Percentiles rank a stretch among this genome's conserved stretches.
Conservation (phyloP, 371 early-diverging fungal species). For the Nosema muscidifuracis region DNA sequence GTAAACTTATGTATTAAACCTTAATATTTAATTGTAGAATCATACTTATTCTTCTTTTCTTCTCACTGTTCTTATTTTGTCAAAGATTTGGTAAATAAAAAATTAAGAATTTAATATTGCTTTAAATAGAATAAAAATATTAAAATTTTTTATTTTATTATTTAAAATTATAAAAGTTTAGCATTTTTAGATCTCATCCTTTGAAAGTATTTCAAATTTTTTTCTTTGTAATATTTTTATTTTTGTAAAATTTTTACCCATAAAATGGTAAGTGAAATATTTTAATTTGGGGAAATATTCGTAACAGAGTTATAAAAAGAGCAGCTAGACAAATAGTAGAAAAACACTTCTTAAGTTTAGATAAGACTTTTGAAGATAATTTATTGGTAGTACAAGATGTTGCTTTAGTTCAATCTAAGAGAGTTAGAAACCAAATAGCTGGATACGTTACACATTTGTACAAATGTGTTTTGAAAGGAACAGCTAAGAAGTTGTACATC, state of each 20-base stretch:
- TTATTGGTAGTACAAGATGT: constrained; percentile 93
- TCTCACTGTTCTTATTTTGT: too few species aligned
- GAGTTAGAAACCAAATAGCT: constrained; percentile 98
- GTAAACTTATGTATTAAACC: too few species aligned
- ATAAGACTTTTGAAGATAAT: constrained; percentile 99
- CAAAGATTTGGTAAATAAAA: too few species aligned
- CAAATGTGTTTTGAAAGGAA: constrained; percentile 96
- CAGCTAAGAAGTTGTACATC: constrained; percentile 98
- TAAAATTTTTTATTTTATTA: too few species aligned
- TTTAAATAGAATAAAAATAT: too few species aligned
- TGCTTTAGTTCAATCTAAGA: constrained; percentile 93
- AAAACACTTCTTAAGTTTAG: constrained; percentile 98
- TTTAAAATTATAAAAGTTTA: too few species aligned
- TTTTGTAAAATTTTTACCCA: constrained; percentile 19
- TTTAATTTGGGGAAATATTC: constrained; percentile 61
- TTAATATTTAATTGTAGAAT: too few species aligned
- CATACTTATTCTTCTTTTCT: too few species aligned
- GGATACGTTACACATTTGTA: constrained; percentile 99
- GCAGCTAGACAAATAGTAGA: constrained; percentile 97
- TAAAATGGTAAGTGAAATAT: constrained; percentile 48
- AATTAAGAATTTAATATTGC: too few species aligned
- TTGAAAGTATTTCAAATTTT: too few species aligned
- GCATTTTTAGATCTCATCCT: too few species aligned
- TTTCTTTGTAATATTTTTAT: neutral
- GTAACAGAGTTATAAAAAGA: constrained; percentile 98